A percentile compares a stretch with the other conserved stretches of the same genome.
These are phyloP conservation scores for Verticillium longisporum DNA, from an alignment of 2,329 filamentous ascomycete genomes.

Conservation along the genomic window DNA sequence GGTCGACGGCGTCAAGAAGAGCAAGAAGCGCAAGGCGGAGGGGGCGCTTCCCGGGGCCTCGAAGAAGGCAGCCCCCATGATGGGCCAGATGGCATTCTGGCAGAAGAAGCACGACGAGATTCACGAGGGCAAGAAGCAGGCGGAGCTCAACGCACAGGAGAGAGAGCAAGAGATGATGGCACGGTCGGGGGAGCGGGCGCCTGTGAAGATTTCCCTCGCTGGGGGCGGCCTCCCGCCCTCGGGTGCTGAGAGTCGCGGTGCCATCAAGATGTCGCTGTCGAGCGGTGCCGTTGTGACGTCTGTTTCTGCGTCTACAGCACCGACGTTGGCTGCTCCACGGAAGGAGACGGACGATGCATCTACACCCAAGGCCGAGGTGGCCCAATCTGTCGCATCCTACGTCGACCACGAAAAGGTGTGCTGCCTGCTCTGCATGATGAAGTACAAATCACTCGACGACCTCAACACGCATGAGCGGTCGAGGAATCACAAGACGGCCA, in stretches of 20 bases:
- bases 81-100: constrained; percentile 36
- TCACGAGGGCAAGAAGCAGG: constrained; percentile 15
- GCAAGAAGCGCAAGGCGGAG: constrained; percentile 50
- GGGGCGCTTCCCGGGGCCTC: constrained; percentile 12
- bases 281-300: constrained; percentile 1
- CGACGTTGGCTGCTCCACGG: background rate
- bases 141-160: background rate
- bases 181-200: constrained; percentile 5
- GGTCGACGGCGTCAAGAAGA: constrained; percentile 25
- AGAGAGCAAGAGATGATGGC: background rate
- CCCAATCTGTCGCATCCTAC: constrained; percentile 35
- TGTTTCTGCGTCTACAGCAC: background rate
- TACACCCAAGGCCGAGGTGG: background rate
- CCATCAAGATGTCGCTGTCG: constrained; percentile 24
- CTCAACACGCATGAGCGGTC: constrained; percentile 35
- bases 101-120: constrained; percentile 36
- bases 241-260: constrained; percentile 2
- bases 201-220: constrained; percentile 13
- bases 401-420: constrained; percentile 46
- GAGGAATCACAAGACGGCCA: constrained; percentile 32
- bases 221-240: background rate
- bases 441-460: constrained; percentile 36
- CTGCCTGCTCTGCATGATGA: constrained; percentile 39
- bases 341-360: constrained; percentile 5
- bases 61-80: constrained; percentile 34